phyloP scores from a whole-genome alignment of 2,329 filamentous ascomycete genomes.

The Rachicladosporium sp. region DNA sequence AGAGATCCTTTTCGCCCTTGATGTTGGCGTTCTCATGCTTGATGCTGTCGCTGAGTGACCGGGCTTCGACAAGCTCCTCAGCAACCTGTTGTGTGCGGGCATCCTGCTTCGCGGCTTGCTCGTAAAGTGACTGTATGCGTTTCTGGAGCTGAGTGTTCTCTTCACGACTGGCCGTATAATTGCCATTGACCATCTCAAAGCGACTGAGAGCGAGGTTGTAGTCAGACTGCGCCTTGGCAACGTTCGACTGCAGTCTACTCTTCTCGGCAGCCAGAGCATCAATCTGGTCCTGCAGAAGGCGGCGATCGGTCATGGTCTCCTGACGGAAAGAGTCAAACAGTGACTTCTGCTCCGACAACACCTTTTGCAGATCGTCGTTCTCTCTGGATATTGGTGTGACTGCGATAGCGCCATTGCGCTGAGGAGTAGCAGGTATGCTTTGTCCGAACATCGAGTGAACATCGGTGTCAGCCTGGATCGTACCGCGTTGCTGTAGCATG shows the following conservation, averaged over 20 bases:
- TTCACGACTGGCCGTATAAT: conserved; percentile 68
- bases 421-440: conserved; percentile 41
- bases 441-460: conserved; percentile 59
- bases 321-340: conserved; percentile 85
- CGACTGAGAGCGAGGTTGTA: conserved; percentile 70
- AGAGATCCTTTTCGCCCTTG: conserved; percentile 87
- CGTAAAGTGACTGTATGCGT: conserved; percentile 61
- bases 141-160: conserved; percentile 84
- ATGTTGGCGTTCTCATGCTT: conserved; percentile 84
- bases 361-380: conserved; percentile 59
- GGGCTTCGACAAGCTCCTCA: conserved; percentile 81
- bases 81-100: conserved; percentile 81
- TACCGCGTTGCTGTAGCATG: conserved; percentile 68
- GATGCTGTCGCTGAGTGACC: conserved; percentile 70
- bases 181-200: conserved; percentile 79
- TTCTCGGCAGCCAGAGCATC: conserved; percentile 74
- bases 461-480: conserved; percentile 47
- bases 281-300: conserved; percentile 72
- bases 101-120: conserved; percentile 80
- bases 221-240: conserved; percentile 68
- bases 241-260: conserved; percentile 67
- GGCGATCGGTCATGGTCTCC: conserved; percentile 69
- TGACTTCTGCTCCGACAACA: conserved; percentile 75
- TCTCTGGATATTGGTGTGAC: conserved; percentile 41
- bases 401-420: conserved; percentile 26